Evolutionary conservation across 352 stramenopile genomes (phyloP), one percentile per base, ranked within the genome.

Genomic region (Lagenidium giganteum): DNA sequence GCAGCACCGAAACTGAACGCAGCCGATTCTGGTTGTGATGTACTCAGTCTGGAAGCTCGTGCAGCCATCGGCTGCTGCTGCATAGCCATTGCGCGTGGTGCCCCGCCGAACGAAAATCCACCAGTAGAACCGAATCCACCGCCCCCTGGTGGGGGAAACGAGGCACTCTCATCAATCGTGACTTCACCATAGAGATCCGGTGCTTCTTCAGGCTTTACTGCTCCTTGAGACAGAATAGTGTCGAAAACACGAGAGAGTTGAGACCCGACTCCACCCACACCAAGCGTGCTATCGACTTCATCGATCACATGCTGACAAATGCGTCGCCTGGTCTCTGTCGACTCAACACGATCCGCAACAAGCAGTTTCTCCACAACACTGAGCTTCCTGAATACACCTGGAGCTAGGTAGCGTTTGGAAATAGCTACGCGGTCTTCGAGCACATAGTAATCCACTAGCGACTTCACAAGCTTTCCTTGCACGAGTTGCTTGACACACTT

Each of bases 261-360:
- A 26, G 20, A 11, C 7, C 35, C 47, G 8, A 29, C 36, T 30
- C 20, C 22, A 35, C 27, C 17, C 14, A 8, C 8, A 20, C 9
- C 2, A 30, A 13, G 24, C 3, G 2, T 22, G n/a, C 16, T 26
- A 12, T 44, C 38, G 17, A 56, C 39, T 3, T n/a, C 14, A 29
- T 49, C 39, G 21, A 56, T 46, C 2, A 57, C 40, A 17, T 57
- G 31, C 14, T 57, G 40, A 11, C 35, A 54, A n/a, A 54, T 42
- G 1, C 23, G 12, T 26, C 14, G 2, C 22, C 8, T 42, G 11
- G 3, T 13, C 28, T 42, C 46, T 8, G 28, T 14, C 0, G n/a
- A 30, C 8, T 41, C 28, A 20, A 23, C 20, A n/a, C 41, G 33
- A 14, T 50, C 25, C 3, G 49, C 49, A n/a, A 57, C 27, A 1